A percentile compares a stretch with the other conserved stretches of the same genome.
Evolutionary conservation across 106 monocot genomes (phyloP).

Genomic region (Agapanthus africanus): DNA sequence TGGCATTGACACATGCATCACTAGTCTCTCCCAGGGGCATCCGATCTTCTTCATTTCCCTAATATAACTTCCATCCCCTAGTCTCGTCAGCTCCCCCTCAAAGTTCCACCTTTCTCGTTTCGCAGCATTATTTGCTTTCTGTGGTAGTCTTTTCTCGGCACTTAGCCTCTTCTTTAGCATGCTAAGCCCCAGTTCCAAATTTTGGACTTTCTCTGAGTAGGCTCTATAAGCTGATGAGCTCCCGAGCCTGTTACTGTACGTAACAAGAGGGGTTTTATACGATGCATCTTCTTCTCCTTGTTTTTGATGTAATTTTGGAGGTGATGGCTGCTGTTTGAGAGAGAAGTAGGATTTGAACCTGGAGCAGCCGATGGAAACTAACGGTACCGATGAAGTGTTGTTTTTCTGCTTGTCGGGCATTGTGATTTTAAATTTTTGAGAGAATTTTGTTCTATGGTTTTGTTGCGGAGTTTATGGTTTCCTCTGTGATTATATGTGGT

Average conservation of each 20-base stretch:
- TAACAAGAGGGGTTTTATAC: not conserved
- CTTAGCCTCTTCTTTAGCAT: too few species aligned
- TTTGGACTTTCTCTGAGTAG: not conserved
- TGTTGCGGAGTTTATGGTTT: not conserved
- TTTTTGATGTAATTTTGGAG: not conserved
- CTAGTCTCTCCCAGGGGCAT: conserved; percentile 22
- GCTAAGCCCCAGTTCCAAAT: conserved; percentile 6
- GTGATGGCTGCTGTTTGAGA: not conserved
- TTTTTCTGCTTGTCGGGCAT: not conserved
- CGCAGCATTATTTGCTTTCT: not conserved
- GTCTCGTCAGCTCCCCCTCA: too few species aligned
- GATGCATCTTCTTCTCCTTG: not conserved
- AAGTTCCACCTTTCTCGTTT: not conserved
- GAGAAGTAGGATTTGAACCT: conserved; percentile 6
- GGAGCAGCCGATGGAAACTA: not conserved
- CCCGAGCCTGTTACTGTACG: not conserved
- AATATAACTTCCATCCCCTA: too few species aligned
- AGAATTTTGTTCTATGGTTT: not conserved
- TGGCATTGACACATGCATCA: conserved; percentile 31
- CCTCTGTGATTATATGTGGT: not conserved
- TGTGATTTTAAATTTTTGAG: not conserved
- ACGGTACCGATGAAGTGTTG: not conserved
- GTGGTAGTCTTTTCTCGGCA: conserved; percentile 2
- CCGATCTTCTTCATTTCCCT: conserved; percentile 13
- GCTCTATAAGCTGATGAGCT: not conserved